Evolutionary conservation across 1,284 basidiomycete genomes (phyloP).

Genomic region (Heliocybe sulcata): DNA sequence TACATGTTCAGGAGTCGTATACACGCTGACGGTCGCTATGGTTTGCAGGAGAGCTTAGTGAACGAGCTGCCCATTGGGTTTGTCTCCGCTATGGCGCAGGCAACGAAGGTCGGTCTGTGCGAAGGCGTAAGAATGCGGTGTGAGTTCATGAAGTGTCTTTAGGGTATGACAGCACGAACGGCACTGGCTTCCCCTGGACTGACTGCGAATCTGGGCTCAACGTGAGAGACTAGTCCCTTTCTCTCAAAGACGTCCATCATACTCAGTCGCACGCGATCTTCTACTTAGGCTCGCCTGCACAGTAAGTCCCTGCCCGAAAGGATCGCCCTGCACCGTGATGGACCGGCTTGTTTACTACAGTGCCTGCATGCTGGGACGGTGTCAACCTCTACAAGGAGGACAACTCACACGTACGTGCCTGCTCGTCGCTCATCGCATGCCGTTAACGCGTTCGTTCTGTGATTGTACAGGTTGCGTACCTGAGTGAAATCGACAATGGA

Average conservation of each 20-base stretch:
- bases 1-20: not conserved
- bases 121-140: too few relatives aligned
- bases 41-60: conserved; percentile 20
- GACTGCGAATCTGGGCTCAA: conserved; percentile 34
- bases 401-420: not conserved
- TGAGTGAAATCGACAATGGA: conserved; percentile 32
- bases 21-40: not conserved
- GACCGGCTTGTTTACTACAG: not conserved
- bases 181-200: conserved; percentile 29
- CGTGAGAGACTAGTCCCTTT: conserved; percentile 14
- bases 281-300: not conserved
- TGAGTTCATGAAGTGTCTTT: conserved; percentile 3
- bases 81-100: conserved; percentile 29
- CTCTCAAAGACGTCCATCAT: not conserved
- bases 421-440: conserved; percentile 20
- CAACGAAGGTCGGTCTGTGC: conserved; percentile 18
- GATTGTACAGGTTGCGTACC: conserved; percentile 28
- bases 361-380: conserved; percentile 50
- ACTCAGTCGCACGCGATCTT: not conserved
- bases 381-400: conserved; percentile 11
- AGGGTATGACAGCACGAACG: not conserved
- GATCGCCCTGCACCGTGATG: not conserved
- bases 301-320: not conserved
- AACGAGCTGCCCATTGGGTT: conserved; percentile 32
- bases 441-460: conserved; percentile 2